A percentile compares a stretch with the other conserved stretches of the same genome.
phyloP scores from a whole-genome alignment of 2,329 filamentous ascomycete species.

The Ophiostoma tasmaniense region DNA sequence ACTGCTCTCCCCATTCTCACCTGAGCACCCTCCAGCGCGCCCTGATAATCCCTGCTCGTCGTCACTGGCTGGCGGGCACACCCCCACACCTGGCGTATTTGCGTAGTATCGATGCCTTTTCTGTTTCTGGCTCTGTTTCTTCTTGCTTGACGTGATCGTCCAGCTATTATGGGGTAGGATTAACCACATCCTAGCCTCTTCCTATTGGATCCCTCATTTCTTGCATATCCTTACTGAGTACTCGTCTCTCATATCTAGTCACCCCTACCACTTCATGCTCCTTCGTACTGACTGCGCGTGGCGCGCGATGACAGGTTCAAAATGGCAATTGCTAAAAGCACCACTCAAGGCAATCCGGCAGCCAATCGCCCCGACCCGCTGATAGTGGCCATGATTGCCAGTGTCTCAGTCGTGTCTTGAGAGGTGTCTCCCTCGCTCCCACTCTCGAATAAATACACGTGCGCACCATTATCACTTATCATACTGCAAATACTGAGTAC shows the following conservation, averaged over 20 bases:
- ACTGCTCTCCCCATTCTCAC: background rate
- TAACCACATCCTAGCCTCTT: background rate
- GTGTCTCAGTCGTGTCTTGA: background rate
- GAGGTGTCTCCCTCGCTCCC: too few relatives aligned
- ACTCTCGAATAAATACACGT: background rate
- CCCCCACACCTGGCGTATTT: background rate
- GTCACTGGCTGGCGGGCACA: background rate
- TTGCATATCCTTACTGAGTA: background rate
- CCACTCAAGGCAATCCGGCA: background rate
- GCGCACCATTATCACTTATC: background rate
- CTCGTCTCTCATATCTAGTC: background rate
- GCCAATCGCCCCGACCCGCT: background rate
- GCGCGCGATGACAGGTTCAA: slow-evolving; percentile 7
- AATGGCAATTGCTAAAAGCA: background rate
- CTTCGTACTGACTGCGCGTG: slow-evolving; percentile 4
- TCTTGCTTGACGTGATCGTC: background rate
- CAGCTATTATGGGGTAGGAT: background rate
- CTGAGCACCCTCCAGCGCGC: background rate
- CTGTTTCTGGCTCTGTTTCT: background rate
- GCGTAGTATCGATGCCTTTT: background rate
- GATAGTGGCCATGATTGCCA: background rate
- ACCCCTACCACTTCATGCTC: too few relatives aligned
- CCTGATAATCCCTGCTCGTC: background rate
- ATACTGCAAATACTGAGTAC: background rate
- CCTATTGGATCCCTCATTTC: background rate